Conservation (phyloP, 768 basidiomycete genomes). For the Mycena capillaripes region DNA sequence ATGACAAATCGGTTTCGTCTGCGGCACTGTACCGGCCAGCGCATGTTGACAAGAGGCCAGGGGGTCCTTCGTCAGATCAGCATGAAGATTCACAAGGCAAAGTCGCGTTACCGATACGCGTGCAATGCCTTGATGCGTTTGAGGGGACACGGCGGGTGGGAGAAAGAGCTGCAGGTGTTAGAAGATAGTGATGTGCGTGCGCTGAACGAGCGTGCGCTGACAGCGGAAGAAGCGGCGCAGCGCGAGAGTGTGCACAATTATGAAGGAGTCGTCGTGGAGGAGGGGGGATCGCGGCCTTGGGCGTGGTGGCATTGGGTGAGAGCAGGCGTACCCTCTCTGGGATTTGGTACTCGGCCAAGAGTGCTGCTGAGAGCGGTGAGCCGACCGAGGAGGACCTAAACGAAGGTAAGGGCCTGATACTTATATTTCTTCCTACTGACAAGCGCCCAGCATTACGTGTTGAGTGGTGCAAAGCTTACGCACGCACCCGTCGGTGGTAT, state of each 20-base stretch:
- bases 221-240: background rate
- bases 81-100: background rate
- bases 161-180: background rate
- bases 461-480: too few relatives aligned
- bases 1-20: background rate
- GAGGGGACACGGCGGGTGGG: background rate
- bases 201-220: background rate
- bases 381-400: background rate
- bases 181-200: background rate
- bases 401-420: too few relatives aligned
- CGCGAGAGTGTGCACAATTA: background rate
- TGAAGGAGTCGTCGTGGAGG: background rate
- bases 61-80: background rate
- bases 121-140: background rate
- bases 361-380: too few relatives aligned
- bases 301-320: background rate
- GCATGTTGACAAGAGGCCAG: background rate
- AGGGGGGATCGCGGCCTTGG: background rate
- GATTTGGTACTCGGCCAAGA: background rate
- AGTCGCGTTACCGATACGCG: background rate
- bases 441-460: too few relatives aligned
- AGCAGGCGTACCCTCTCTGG: background rate
- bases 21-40: too few relatives aligned
- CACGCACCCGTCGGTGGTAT: background rate
- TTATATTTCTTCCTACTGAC: too few relatives aligned